Base-by-base conservation (phyloP, 139 green algal species). In the Auxenochlorella pyrenoidosa region DNA sequence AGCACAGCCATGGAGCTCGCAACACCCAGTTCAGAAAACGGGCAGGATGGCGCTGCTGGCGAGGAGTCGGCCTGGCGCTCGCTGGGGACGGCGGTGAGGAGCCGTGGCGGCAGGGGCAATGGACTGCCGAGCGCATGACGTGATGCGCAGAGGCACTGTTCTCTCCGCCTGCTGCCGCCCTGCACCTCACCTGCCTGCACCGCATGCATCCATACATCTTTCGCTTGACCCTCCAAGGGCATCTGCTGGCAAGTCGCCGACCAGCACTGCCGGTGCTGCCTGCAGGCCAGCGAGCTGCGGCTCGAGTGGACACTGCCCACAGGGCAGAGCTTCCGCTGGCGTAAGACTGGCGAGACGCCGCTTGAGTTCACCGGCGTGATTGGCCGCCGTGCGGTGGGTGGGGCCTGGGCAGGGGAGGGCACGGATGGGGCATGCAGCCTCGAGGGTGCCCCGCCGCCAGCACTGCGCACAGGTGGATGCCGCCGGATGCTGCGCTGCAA, bases 241-340 rank as follows among this genome's bases (percentile, higher is more conserved):
- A 54, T 10, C 47, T 68, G 60, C 60, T 24, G 16, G 54, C 54
- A 8, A n/a, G 63, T 26, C 38, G 63, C 63, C 63, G 38, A 34
- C 63, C 63, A 36, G 28, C 63, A 18, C 28, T 71, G 63, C 63
- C 28, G 4, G 21, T 16, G 21, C 63, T 36, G 40, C 24, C 75
- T 10, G 43, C 75, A 30, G 34, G 32, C 47, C 12, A 21, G 47
- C 12, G 94, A 98, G 87, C 85, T 98, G 18, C 77, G 59, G 0
- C 91, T 98, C 24, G 91, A 95, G 22, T 95, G 95, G 91, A 97
- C 94, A 10, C 90, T 98, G 19, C 94, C 93, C 30, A 86, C 82
- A 30, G 96, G 96, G 0, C 96, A 99, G 90, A 94, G 89, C 24
- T 99, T 99, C 86, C 90, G 96, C 8, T 98, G 95, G 95, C 79